Evolutionary conservation across 2,329 filamentous ascomycete species (phyloP).

Genomic region (Fusarium mangiferae): DNA sequence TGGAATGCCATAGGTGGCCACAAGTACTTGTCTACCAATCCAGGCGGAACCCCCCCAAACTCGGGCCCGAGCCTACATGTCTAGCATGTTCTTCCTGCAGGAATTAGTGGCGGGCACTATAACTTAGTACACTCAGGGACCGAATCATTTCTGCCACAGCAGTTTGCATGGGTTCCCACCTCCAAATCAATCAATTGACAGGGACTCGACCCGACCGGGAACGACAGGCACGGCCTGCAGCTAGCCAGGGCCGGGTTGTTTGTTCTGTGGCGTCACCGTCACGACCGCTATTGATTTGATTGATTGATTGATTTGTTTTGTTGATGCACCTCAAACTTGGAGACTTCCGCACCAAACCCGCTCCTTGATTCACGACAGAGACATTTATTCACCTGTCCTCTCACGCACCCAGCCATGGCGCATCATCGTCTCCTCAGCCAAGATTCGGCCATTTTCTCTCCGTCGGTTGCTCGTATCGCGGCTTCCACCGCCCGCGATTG

Average conservation of each 20-base stretch:
- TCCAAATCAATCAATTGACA: not conserved
- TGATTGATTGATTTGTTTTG: not conserved
- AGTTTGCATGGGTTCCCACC: not conserved
- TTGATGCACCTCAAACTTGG: not conserved
- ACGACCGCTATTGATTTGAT: not conserved
- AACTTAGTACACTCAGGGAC: conserved; percentile 13
- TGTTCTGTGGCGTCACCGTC: conserved; percentile 29
- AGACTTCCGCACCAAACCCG: not conserved
- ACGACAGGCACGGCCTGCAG: not conserved
- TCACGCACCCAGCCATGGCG: conserved; percentile 24
- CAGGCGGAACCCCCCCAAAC: not conserved
- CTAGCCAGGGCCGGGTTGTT: not conserved
- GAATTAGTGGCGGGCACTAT: conserved; percentile 40
- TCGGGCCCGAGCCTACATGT: not conserved
- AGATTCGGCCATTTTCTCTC: conserved; percentile 70
- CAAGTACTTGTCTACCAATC: conserved; percentile 31
- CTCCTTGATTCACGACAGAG: not conserved
- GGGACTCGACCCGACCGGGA: not conserved
- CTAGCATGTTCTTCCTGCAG: not conserved
- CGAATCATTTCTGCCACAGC: conserved; percentile 2
- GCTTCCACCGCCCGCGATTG: conserved; percentile 89
- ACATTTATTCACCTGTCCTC: not conserved
- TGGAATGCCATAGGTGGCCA: conserved; percentile 4
- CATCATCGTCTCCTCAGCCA: conserved; percentile 41
- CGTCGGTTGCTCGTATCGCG: conserved; percentile 76